phyloP scores from a whole-genome alignment of 2,329 filamentous ascomycete genomes.

The Xylogone sp. region DNA sequence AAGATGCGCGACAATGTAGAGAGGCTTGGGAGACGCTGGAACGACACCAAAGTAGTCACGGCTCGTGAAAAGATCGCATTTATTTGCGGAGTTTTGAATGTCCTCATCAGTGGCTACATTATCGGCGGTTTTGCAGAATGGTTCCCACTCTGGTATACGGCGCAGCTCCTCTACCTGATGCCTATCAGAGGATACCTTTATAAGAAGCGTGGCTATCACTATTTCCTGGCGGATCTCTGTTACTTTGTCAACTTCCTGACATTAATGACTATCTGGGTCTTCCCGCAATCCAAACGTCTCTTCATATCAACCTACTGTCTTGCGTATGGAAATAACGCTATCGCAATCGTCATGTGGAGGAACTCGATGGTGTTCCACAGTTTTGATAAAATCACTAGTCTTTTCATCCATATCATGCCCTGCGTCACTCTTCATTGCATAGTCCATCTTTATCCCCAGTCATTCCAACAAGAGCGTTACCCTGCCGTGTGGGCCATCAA shows the following conservation, averaged over 20 bases:
- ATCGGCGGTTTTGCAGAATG: slow-evolving; percentile 81
- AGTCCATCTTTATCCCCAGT: slow-evolving; percentile 72
- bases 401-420: slow-evolving; percentile 99
- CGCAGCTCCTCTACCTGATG: slow-evolving; percentile 91
- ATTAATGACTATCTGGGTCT: slow-evolving; percentile 81
- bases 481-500: slow-evolving; percentile 85
- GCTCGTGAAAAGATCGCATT: slow-evolving; percentile 92
- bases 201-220: slow-evolving; percentile 87
- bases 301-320: slow-evolving; percentile 92
- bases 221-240: slow-evolving; percentile 94
- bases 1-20: slow-evolving; percentile 90
- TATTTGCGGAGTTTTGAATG: slow-evolving; percentile 93
- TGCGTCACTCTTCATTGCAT: slow-evolving; percentile 90
- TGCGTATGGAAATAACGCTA: slow-evolving; percentile 92
- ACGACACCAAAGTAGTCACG: slow-evolving; percentile 83
- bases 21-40: slow-evolving; percentile 80
- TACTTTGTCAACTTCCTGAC: slow-evolving; percentile 95
- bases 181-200: slow-evolving; percentile 92
- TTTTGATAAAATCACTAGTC: slow-evolving; percentile 90
- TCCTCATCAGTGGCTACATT: slow-evolving; percentile 93
- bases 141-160: slow-evolving; percentile 92
- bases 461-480: slow-evolving; percentile 65
- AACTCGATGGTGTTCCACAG: slow-evolving; percentile 98
- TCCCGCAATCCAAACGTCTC: slow-evolving; percentile 83
- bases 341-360: slow-evolving; percentile 98